Base-by-base conservation (phyloP, 2,329 filamentous ascomycete genomes). In the Phoma sp. region DNA sequence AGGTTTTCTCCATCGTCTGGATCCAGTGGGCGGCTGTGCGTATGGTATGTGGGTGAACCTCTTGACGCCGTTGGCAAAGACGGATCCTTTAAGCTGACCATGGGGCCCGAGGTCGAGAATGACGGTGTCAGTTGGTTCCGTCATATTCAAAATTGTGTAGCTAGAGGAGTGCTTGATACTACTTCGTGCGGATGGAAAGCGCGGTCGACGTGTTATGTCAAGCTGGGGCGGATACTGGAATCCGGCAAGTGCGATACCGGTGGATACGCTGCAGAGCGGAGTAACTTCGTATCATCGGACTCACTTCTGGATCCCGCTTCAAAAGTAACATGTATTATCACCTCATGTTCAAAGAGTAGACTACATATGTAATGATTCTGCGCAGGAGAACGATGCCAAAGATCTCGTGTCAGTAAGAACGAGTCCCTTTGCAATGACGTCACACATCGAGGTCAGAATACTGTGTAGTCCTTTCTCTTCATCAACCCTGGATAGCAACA, bases 31-130 rank as follows among this genome's bases (percentile, higher is more conserved):
- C 9, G 51, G 25, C 9, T 48, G 19, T 13, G 51, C 51, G 13
- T 54, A 54, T 29, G 51, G 51, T 3, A 54, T 44, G 22, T 48
- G 51, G 33, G 39, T 39, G 39, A 54, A 54, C 17, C 51, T 36
- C 13, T 44, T 48, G n/a, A 48, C 51, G n/a, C 51, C 51, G 13
- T 54, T 54, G 6, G 44, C 29, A 21, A 48, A 44, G 0, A 44
- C 15, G 25, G 44, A 43, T 7, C 51, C 51, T 6, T 38, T 48
- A 2, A 54, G 25, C 17, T 48, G 38, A 10, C 51, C 51, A 21
- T 43, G 51, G 35, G 51, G 22, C 33, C 51, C 44, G n/a, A 54
- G 51, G 39, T 54, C 39, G n/a, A 43, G 27, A 17, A 38, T 54
- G 22, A 25, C 22, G 12, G 51, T 54, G 21, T 25, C 44, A 17